Evolutionary conservation across 768 basidiomycete species (phyloP).

Genomic region (Calocybe gangraenosa): DNA sequence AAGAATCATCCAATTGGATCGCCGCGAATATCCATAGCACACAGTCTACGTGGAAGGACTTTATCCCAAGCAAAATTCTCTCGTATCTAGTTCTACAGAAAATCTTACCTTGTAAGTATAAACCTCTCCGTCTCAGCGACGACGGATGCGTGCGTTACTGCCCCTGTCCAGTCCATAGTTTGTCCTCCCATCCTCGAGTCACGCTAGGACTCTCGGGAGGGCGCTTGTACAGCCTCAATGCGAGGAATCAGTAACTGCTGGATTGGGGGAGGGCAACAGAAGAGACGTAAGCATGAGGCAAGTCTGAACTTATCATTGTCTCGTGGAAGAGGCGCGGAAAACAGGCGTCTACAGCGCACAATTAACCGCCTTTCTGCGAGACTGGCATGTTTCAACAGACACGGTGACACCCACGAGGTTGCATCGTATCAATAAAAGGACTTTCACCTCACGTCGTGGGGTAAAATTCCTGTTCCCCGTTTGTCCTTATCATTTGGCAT

Average conservation of each 20-base stretch:
- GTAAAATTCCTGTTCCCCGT: too few relatives aligned
- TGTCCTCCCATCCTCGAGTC: slow-evolving; percentile 3
- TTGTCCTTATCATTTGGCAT: too few relatives aligned
- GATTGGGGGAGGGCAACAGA: slow-evolving; percentile 7
- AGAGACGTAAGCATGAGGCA: background rate
- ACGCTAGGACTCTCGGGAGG: slow-evolving; percentile 3
- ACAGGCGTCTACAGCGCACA: too few relatives aligned
- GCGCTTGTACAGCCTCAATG: slow-evolving; percentile 3
- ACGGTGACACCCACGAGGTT: too few relatives aligned
- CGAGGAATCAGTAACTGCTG: slow-evolving; percentile 2
- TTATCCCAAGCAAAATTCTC: background rate
- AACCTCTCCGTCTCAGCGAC: background rate
- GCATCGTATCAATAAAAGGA: too few relatives aligned
- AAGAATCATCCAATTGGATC: slow-evolving; percentile 5
- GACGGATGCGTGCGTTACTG: background rate
- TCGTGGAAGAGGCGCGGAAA: too few relatives aligned
- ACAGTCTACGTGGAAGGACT: slow-evolving; percentile 1
- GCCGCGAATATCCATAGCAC: slow-evolving; percentile 9
- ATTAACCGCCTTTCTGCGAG: too few relatives aligned
- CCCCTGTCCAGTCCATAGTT: slow-evolving; percentile 3
- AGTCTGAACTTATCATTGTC: too few relatives aligned
- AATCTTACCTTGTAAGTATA: background rate
- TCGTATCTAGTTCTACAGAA: too few relatives aligned
- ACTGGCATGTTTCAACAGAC: too few relatives aligned
- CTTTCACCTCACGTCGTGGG: too few relatives aligned